Base-by-base conservation (phyloP, 2,329 filamentous ascomycete genomes). In the Claviceps purpurea region DNA sequence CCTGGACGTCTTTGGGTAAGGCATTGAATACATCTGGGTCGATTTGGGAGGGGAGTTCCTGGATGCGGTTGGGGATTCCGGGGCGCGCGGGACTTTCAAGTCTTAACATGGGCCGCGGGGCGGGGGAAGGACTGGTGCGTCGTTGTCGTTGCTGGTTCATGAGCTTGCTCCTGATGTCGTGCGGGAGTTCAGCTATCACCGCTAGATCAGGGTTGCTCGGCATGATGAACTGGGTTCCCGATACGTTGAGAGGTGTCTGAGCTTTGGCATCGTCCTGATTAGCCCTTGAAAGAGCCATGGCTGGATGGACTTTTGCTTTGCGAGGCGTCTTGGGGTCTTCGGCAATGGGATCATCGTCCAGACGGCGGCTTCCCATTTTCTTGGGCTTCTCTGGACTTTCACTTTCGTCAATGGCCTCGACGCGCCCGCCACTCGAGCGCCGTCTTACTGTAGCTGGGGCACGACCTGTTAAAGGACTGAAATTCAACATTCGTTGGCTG, bases 191-290 rank as follows among this genome's bases (percentile, higher is more conserved):
- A 1, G 85, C 85, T 3, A 97, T 68, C 0, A 95, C 84, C n/a
- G 76, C 73, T 0, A 85, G 82, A 62, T 98, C 93, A 2, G 87
- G 78, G 58, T 95, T 87, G 1, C 79, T 79, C 0, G 93, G 93
- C 59, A 98, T 74, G 47, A 97, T 80, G 61, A 98, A 98, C 61
- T 98, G 93, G 0, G 91, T 95, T 2, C 91, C 89, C 3, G 81
- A 74, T 3, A 88, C 78, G 61, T 96, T 95, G 22, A 95, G 70
- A 1, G 83, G 83, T 6, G 77, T 79, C 56, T 77, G 84, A 22
- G 85, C 71, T 67, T 79, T 71, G 57, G 70, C 54, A 64, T 86
- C 68, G 52, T 62, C 60, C 41, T 74, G 69, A 52, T 70, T 73
- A 2, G 75, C 72, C 57, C 68, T 73, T 2, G 73, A 68, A 47